These are phyloP conservation scores for Penicillium roqueforti DNA, from an alignment of 495 filamentous ascomycete genomes.

Conservation along the genomic window DNA sequence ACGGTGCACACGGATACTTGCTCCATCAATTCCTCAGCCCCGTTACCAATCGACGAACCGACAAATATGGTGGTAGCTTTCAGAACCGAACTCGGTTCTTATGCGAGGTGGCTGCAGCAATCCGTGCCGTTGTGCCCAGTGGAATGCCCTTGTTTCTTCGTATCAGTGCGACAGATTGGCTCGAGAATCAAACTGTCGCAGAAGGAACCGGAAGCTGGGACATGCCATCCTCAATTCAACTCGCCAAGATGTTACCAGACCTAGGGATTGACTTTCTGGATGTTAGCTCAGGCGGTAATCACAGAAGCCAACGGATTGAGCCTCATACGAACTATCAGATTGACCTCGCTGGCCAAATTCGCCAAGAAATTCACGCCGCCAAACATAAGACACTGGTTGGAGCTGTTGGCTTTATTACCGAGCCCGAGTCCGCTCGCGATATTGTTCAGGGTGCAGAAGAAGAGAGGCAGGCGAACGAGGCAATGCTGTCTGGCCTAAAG, in stretches of 20 bases:
- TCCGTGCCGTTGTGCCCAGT: constrained; percentile 56
- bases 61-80: constrained; percentile 58
- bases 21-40: constrained; percentile 61
- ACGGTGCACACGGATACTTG: constrained; percentile 66
- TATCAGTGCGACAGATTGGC: constrained; percentile 69
- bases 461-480: constrained; percentile 41
- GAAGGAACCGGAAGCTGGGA: constrained; percentile 57
- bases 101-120: constrained; percentile 47
- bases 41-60: constrained; percentile 56
- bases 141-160: constrained; percentile 63
- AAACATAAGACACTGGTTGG: constrained; percentile 57
- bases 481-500: constrained; percentile 26
- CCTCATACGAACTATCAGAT: constrained; percentile 57
- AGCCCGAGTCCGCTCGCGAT: constrained; percentile 53
- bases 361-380: constrained; percentile 50
- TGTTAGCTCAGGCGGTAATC: constrained; percentile 66
- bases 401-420: constrained; percentile 70
- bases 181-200: constrained; percentile 50
- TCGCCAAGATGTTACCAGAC: constrained; percentile 61
- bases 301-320: constrained; percentile 55
- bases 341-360: constrained; percentile 56
- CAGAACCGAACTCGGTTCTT: constrained; percentile 55
- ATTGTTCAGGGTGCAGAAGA: constrained; percentile 54
- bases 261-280: constrained; percentile 72
- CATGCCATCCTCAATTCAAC: constrained; percentile 53